Evolutionary conservation across 1,284 basidiomycete species (phyloP).

Genomic region (Neotropicomus parvogracilis): DNA sequence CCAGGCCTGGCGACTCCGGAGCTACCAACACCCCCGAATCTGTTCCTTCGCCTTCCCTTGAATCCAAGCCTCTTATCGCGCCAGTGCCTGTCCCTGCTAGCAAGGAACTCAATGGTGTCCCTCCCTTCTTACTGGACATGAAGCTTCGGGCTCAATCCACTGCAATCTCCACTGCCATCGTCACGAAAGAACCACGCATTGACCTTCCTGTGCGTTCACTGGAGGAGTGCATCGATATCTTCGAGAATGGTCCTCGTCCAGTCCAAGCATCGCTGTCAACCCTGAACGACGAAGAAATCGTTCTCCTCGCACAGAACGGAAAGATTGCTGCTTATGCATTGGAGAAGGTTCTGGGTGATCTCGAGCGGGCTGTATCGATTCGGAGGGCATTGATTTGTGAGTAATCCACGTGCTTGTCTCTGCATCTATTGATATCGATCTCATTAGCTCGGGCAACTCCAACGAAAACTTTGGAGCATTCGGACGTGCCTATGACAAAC

Average conservation of each 20-base stretch:
- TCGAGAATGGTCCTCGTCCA: constrained; percentile 78
- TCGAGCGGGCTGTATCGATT: constrained; percentile 84
- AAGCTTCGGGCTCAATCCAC: constrained; percentile 38
- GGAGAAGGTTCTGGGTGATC: constrained; percentile 88
- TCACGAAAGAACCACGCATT: constrained; percentile 16
- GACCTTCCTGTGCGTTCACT: constrained; percentile 50
- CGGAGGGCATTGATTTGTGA: constrained; percentile 88
- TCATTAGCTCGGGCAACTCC: constrained; percentile 75
- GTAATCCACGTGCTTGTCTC: constrained; percentile 31
- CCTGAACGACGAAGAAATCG: constrained; percentile 91
- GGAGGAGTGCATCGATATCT: constrained; percentile 84
- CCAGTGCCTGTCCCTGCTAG: constrained; percentile 24
- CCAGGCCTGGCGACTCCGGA: constrained; percentile 13
- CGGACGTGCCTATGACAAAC: constrained; percentile 77
- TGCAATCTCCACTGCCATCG: constrained; percentile 16
- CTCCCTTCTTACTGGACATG: constrained; percentile 49
- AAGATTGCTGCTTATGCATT: constrained; percentile 93
- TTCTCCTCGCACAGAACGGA: constrained; percentile 85
- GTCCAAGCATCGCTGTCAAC: constrained; percentile 50
- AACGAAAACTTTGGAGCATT: constrained; percentile 83
- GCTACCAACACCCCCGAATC: constrained; percentile 19
- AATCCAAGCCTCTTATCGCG: constrained; percentile 25
- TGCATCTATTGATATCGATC: constrained; percentile 7
- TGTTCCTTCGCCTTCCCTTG: constrained; percentile 11
- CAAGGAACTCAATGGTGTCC: constrained; percentile 23